Percentiles rank a stretch among this genome's conserved stretches.
Evolutionary conservation across 2,329 filamentous ascomycete genomes (phyloP).

Genomic region (Trichoderma brevicompactum): DNA sequence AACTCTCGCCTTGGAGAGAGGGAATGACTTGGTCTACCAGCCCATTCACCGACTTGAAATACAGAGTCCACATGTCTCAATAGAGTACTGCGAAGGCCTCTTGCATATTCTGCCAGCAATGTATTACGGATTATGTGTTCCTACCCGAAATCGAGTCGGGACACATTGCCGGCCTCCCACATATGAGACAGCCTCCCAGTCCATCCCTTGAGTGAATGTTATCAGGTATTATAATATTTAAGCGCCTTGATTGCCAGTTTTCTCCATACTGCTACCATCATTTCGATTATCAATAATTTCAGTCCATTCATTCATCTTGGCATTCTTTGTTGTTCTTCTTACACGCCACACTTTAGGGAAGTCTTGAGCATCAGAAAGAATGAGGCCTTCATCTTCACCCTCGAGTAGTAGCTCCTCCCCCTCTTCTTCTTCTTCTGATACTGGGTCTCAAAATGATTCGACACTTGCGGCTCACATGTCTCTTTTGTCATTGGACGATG

Average conservation of each 20-base stretch:
- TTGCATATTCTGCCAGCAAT: background rate
- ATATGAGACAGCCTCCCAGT: background rate
- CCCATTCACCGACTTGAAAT: background rate
- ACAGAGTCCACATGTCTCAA: background rate
- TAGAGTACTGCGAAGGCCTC: background rate
- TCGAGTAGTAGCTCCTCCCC: background rate
- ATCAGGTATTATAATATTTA: background rate
- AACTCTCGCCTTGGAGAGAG: background rate
- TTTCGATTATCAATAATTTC: too few species aligned
- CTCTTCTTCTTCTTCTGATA: background rate
- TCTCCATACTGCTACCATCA: too few species aligned
- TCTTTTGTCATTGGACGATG: slow-evolving; percentile 1
- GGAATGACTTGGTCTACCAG: background rate
- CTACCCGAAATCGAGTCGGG: background rate
- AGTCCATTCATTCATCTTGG: too few species aligned
- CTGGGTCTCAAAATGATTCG: background rate
- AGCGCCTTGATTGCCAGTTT: background rate
- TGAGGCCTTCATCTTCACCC: background rate
- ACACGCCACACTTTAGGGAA: background rate
- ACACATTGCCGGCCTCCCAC: slow-evolving; percentile 16
- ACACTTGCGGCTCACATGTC: slow-evolving; percentile 16
- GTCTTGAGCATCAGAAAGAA: background rate
- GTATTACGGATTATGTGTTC: background rate
- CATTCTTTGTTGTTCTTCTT: too few species aligned
- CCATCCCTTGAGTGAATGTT: slow-evolving; percentile 6